Evolutionary conservation across 768 basidiomycete genomes (phyloP).

Genomic region (Podaxis sp.): DNA sequence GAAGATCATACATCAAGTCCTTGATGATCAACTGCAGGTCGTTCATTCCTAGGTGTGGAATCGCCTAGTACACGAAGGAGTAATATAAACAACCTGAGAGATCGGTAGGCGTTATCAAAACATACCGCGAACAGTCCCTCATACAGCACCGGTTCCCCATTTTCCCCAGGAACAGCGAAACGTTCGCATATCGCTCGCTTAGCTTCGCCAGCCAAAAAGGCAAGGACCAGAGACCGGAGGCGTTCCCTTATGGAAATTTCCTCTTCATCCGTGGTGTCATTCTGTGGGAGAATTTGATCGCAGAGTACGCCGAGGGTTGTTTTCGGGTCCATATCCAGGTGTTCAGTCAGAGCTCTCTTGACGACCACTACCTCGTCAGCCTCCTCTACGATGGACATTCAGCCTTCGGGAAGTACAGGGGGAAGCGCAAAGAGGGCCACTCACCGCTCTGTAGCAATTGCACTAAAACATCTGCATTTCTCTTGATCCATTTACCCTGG

Average conservation of each 20-base stretch:
- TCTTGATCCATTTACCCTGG: constrained; percentile 58
- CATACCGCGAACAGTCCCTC: constrained; percentile 51
- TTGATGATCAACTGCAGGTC: constrained; percentile 44
- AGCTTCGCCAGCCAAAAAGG: constrained; percentile 57
- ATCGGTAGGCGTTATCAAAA: not conserved
- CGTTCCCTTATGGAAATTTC: constrained; percentile 57
- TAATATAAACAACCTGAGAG: not conserved
- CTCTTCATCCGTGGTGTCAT: constrained; percentile 55
- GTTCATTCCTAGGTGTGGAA: constrained; percentile 39
- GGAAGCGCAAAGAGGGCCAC: constrained; percentile 20
- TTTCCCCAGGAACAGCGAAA: constrained; percentile 41
- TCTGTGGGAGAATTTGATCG: constrained; percentile 59
- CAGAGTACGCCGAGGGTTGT: constrained; percentile 66
- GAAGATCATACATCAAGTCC: constrained; percentile 15
- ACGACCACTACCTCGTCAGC: constrained; percentile 63
- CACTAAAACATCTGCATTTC: constrained; percentile 76
- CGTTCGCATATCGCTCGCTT: constrained; percentile 41
- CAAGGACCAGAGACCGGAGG: constrained; percentile 57
- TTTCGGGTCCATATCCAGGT: constrained; percentile 62
- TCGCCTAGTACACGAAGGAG: constrained; percentile 38
- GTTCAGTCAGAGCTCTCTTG: constrained; percentile 56
- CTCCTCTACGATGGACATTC: constrained; percentile 47
- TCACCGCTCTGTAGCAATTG: constrained; percentile 74
- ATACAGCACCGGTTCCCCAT: constrained; percentile 48
- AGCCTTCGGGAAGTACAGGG: not conserved